Evolutionary conservation across 2,329 filamentous ascomycete genomes (phyloP), one percentile per base, ranked within the genome.

Genomic region (Colletotrichum costaricense): DNA sequence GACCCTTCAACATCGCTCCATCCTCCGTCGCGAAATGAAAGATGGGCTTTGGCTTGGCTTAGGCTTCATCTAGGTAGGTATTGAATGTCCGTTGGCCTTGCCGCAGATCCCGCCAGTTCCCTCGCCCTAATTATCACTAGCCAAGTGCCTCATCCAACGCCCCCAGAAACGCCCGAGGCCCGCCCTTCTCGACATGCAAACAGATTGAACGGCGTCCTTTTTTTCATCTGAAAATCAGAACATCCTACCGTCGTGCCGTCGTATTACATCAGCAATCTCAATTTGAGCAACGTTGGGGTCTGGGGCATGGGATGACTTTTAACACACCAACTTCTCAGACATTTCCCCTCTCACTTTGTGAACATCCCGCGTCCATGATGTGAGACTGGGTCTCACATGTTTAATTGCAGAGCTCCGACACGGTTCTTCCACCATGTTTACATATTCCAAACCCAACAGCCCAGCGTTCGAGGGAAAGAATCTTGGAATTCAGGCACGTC

Each of bases 311-410:
- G 24, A 30, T n/a, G 67, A 30, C 46, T 60, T 60, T 42, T 1
- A 49, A 56, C 30, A 54, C 67, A 28, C 28, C 55, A 6, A 24
- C 33, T 60, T 64, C 4, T 33, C n/a, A 69, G 42, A 55, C 49
- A 52, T 12, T 56, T 24, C 59, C 42, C 35, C 55, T 64, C 30
- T 30, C 60, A 55, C 33, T 60, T 73, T 24, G 33, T 30, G n/a
- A 46, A 55, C 56, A 38, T 60, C 4, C 67, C 55, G 67, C 55
- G 67, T 42, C 55, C 65, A 68, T 60, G 35, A 38, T 16, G 35
- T 62, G 60, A 73, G 60, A 70, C 70, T 12, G 14, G 5, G 70
- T 70, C 70, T 73, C 67, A 57, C 16, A 73, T 49, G 67, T 73
- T 62, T 70, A 57, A 73, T 73, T 70, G 35, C 42, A 49, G 42